Base-by-base conservation (phyloP, 1,284 basidiomycete genomes). In the Puccinia triticina region DNA sequence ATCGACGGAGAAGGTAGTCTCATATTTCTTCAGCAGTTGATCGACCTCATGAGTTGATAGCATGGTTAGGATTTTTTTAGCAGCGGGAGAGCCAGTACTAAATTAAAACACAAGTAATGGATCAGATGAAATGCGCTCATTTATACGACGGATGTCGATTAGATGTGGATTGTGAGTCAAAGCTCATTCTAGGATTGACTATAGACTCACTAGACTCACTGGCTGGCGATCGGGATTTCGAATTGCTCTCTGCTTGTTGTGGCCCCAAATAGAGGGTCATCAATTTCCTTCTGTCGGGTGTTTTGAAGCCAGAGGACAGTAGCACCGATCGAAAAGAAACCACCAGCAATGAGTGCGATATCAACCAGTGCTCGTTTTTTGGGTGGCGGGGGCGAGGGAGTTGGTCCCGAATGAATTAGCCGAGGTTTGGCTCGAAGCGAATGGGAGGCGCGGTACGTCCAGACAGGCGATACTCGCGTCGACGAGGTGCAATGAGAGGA, bases 171-270 rank as follows among this genome's bases (percentile, higher is more conserved):
- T 34, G 12, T 12, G 2, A 34, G 26, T 61, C 32, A 34, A 14
- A 61, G 29, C 29, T 32, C 14, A 34, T 34, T 40, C 26, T 50
- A 50, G 23, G 50, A 75, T 50, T 32, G 50, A 53, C 23, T 34
- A 69, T 55, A 46, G 57, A 55, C 69, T 80, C 69, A 72, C 50
- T 12, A 29, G 16, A 80, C 78, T 80, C 55, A 80, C 78, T 80
- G 57, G 69, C 78, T 80, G 40, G 78, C 66, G 43, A 80, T 72
- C 21, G 78, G 78, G 50, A 80, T 80, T 61, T 80, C 78, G 50
- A 80, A 80, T 50, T 80, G 67, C 29, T 59, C 69, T 43, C 69
- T 48, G 55, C n/a, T 55, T 40, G 46, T 21, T 29, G 50, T 2
- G 16, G 26, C 34, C 29, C 37, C 34, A 37, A 26, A 69, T 37